Base-by-base conservation (phyloP, 257 asterid genomes). In the Verbascum thapsus region DNA sequence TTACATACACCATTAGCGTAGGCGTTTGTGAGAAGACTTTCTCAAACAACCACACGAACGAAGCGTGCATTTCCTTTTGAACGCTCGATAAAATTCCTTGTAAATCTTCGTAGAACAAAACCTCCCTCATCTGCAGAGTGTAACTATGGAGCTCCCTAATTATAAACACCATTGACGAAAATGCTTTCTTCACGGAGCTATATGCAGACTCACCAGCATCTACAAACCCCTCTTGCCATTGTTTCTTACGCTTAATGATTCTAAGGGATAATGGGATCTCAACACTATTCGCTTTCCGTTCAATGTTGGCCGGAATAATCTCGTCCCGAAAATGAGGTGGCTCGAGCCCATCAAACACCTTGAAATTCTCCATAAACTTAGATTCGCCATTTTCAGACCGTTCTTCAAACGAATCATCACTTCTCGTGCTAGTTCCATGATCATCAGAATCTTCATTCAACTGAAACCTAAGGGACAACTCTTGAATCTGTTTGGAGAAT, bases 21-120 rank as follows among this genome's bases (percentile, higher is more conserved):
- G 99, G 99, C 13, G 99, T 94, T 7, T 80, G 90, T 0, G 99
- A 90, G 74, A 94, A 94, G 5, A 94, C 96, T 56, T 84, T 91
- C 86, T 94, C 90, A 76, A 94, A 94, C 76, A 94, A 64, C 99
- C 99, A 94, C 20, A 90, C 98, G 38, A 94, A 94, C 0, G 99
- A 87, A 0, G 94, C 94, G 49, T 90, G 82, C 81, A 94, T 84
- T 70, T 94, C 99, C 69, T 68, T 83, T 47, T 85, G 96, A 35
- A 87, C 99, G 52, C 85, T 80, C 16, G 67, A 88, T 13, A 90
- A 54, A 34, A 90, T 84, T 56, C 90, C 98, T n/a, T 80, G 95
- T 61, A 94, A 54, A 73, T 94, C 98, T 58, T 90, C 96, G 63
- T 75, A 94, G 49, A 58, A 82, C 39, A 85, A 53, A 61, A 78